Conservation (phyloP, 495 filamentous ascomycete genomes). For the Chaetomium fimeti region DNA sequence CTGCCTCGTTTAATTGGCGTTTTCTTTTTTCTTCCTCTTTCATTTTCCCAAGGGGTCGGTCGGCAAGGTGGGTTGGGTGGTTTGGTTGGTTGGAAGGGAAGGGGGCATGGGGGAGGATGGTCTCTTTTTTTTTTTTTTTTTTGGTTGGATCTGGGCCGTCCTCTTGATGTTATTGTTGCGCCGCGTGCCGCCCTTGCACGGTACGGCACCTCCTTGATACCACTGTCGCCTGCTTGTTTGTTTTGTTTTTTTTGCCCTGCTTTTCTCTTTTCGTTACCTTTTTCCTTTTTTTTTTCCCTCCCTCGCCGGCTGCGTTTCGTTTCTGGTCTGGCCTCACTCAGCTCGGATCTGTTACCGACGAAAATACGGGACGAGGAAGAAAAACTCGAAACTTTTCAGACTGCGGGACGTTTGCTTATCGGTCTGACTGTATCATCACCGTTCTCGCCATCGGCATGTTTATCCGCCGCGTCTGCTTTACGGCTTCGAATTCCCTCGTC, state of each 20-base stretch:
- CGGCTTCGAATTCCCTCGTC: too few species aligned
- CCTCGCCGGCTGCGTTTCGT: too few species aligned
- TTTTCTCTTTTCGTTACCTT: not conserved
- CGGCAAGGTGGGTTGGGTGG: not conserved
- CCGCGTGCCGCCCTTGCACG: not conserved
- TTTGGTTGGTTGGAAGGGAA: not conserved
- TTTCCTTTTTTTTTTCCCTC: not conserved
- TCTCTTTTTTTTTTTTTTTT: not conserved
- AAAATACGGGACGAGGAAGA: too few species aligned
- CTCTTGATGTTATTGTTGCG: not conserved
- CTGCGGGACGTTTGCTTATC: too few species aligned
- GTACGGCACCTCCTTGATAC: slow-evolving; percentile 6
- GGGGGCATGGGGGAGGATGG: not conserved
- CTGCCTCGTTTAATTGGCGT: not conserved
- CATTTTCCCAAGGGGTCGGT: not conserved
- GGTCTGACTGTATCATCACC: too few species aligned
- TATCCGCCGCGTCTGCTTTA: too few species aligned
- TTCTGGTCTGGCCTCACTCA: not conserved
- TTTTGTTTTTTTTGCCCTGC: not conserved
- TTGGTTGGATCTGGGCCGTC: not conserved
- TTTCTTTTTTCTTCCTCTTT: not conserved
- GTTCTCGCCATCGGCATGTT: too few species aligned
- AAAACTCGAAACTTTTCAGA: too few species aligned
- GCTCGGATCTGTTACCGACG: too few species aligned
- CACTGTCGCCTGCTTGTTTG: slow-evolving; percentile 10